A percentile compares a stretch with the other conserved stretches of the same genome.
These are phyloP conservation scores for Aspergillus carbonarius DNA, from an alignment of 2,329 filamentous ascomycete genomes.

Conservation along the genomic window DNA sequence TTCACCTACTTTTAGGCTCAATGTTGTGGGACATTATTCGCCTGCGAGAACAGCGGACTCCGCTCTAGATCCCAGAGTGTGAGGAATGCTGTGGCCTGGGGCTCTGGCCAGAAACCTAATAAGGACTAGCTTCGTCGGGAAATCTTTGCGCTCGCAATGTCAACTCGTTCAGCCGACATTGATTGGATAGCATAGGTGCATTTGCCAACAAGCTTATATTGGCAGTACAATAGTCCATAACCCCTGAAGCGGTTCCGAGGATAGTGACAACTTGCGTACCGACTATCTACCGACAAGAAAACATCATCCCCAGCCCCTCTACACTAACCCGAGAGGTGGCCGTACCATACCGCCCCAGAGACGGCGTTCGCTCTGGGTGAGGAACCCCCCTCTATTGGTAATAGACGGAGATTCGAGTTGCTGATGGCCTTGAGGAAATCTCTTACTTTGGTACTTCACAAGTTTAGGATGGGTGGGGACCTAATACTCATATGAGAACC, in stretches of 20 bases:
- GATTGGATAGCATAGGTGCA: not conserved
- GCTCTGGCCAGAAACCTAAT: not conserved
- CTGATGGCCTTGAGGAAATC: no score
- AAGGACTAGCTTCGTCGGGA: not conserved
- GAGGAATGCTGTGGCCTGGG: not conserved
- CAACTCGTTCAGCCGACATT: not conserved
- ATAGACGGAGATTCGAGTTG: not conserved
- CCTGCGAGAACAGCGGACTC: not conserved
- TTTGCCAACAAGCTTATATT: slow-evolving; percentile 6
- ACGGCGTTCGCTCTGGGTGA: not conserved
- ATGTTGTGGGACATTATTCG: not conserved
- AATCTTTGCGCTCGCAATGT: not conserved
- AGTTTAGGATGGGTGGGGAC: not conserved
- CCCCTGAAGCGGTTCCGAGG: not conserved
- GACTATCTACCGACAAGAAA: not conserved
- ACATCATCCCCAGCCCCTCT: not conserved
- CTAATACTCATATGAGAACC: not conserved
- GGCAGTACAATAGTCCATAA: not conserved
- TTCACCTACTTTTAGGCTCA: not conserved
- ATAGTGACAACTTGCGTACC: slow-evolving; percentile 1
- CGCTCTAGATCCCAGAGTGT: not conserved
- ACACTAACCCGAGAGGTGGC: not conserved
- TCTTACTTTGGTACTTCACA: no score
- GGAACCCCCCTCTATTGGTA: not conserved
- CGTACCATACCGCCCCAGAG: not conserved